A percentile compares a stretch with the other conserved stretches of the same genome.
Conservation (phyloP, 2,329 filamentous ascomycete species). For the Aspergillus proliferans region DNA sequence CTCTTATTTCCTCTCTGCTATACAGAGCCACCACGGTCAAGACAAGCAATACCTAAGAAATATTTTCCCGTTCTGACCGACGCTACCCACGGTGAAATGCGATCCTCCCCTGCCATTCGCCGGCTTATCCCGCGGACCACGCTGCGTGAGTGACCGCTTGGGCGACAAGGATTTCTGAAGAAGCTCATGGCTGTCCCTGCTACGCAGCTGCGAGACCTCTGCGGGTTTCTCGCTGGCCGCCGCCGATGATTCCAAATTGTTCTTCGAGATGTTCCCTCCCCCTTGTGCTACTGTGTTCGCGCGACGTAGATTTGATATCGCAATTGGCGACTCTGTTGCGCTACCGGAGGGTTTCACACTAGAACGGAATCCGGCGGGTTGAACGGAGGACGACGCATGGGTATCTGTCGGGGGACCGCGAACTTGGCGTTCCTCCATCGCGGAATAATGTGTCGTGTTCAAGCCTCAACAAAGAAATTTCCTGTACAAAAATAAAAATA, state of each 20-base stretch:
- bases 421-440: slow-evolving; percentile 6
- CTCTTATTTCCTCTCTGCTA: not conserved
- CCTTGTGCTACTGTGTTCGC: slow-evolving; percentile 35
- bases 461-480: not conserved
- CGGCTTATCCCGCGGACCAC: slow-evolving; percentile 51
- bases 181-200: slow-evolving; percentile 50
- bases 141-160: slow-evolving; percentile 43
- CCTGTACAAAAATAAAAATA: not conserved
- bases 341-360: slow-evolving; percentile 2
- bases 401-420: not conserved
- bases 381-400: not conserved
- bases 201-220: slow-evolving; percentile 31
- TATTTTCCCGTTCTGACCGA: slow-evolving; percentile 75
- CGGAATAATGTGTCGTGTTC: not conserved
- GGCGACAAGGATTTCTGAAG: slow-evolving; percentile 31
- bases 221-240: slow-evolving; percentile 26
- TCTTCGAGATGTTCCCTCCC: slow-evolving; percentile 21
- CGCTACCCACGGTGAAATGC: slow-evolving; percentile 73
- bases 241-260: slow-evolving; percentile 22
- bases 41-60: slow-evolving; percentile 62
- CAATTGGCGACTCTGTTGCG: slow-evolving; percentile 14
- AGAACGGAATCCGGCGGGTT: not conserved
- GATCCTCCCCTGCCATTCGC: slow-evolving; percentile 58
- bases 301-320: slow-evolving; percentile 26
- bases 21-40: not conserved